Conservation (phyloP, 2,329 filamentous ascomycete species). For the Metarhizium guizhouense region DNA sequence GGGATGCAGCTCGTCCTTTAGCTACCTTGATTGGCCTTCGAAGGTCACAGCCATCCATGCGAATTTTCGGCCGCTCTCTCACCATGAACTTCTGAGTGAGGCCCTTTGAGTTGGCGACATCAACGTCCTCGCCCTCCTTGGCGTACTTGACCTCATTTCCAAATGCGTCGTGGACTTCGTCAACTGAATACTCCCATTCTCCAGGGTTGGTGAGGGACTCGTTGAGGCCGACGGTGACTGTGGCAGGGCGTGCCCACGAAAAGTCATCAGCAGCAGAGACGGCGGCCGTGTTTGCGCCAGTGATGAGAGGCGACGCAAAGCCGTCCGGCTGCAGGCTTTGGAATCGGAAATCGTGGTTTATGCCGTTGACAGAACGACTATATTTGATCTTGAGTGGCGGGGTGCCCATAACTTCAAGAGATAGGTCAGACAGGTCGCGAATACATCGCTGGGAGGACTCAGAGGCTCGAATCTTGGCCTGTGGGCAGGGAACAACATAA, state of each 20-base stretch:
- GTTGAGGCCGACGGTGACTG: slow-evolving; percentile 73
- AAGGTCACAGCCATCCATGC: slow-evolving; percentile 66
- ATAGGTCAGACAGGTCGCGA: slow-evolving; percentile 78
- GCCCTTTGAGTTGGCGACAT: slow-evolving; percentile 51
- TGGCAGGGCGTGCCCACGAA: slow-evolving; percentile 71
- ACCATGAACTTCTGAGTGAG: slow-evolving; percentile 74
- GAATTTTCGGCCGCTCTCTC: slow-evolving; percentile 72
- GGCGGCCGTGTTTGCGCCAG: slow-evolving; percentile 49
- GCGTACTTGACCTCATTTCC: slow-evolving; percentile 78
- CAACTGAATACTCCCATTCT: slow-evolving; percentile 80
- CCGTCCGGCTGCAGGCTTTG: slow-evolving; percentile 91
- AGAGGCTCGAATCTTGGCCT: slow-evolving; percentile 60
- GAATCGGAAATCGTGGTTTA: slow-evolving; percentile 77
- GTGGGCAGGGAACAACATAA: slow-evolving; percentile 78
- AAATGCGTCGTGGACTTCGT: slow-evolving; percentile 85
- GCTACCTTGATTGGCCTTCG: slow-evolving; percentile 76
- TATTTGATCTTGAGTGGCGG: slow-evolving; percentile 91
- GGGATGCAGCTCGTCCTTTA: slow-evolving; percentile 55
- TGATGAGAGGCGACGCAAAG: slow-evolving; percentile 67
- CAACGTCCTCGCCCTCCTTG: slow-evolving; percentile 56
- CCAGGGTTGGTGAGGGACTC: slow-evolving; percentile 77
- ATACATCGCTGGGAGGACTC: slow-evolving; percentile 63
- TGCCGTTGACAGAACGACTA: slow-evolving; percentile 75
- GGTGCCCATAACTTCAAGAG: slow-evolving; percentile 76
- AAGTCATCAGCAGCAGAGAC: slow-evolving; percentile 57